Conservation (phyloP, 129 eudicot genomes). For the Mikania micrantha region DNA sequence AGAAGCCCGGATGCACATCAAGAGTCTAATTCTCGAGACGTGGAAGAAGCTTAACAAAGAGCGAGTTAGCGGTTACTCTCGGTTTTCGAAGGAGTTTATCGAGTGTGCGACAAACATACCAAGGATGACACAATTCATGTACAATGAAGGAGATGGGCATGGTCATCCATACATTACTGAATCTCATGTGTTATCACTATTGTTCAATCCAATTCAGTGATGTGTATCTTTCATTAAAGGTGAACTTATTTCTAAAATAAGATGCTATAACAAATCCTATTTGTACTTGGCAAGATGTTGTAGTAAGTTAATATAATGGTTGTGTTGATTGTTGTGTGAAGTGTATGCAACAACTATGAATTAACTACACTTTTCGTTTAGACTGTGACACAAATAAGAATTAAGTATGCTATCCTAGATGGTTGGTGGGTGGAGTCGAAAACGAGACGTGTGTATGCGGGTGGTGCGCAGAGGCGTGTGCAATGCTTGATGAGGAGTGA, state of each 20-base stretch:
- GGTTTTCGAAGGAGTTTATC: not conserved
- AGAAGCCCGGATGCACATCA: conserved; percentile 21
- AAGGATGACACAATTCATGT: conserved; percentile 10
- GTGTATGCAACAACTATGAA: too few species aligned
- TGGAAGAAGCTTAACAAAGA: conserved; percentile 27
- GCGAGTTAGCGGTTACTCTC: not conserved
- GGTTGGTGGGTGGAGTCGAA: too few species aligned
- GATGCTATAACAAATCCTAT: not conserved
- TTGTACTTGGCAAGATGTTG: not conserved
- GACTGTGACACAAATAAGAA: too few species aligned
- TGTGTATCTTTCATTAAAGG: not conserved
- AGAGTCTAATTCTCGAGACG: not conserved
- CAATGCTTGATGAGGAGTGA: too few species aligned
- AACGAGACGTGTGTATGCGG: too few species aligned
- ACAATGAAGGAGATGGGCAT: conserved; percentile 14
- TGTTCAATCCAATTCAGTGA: conserved; percentile 11
- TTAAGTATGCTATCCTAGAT: too few species aligned
- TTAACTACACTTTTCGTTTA: too few species aligned
- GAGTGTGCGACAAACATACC: conserved; percentile 9
- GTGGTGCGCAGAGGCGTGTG: too few species aligned
- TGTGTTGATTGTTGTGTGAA: too few species aligned
- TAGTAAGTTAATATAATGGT: not conserved
- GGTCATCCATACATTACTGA: conserved; percentile 3
- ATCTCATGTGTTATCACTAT: not conserved
- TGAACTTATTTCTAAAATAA: not conserved